Base-by-base conservation (phyloP, 2,329 filamentous ascomycete species). In the Myriosclerotinia scirpicola region DNA sequence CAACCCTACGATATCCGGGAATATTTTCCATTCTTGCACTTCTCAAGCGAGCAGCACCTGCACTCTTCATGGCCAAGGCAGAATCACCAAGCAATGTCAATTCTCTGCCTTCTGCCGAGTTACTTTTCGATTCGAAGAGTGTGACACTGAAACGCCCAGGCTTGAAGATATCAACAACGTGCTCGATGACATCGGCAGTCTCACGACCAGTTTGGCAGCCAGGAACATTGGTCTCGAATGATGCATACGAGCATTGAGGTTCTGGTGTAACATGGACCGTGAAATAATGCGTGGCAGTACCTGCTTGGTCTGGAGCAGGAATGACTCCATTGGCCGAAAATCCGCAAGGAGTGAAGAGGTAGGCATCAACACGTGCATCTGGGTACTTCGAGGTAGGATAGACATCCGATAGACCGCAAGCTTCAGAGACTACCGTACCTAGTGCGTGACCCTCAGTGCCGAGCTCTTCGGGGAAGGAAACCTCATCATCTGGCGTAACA, bases 231-330 rank as follows among this genome's bases (percentile, higher is more conserved):
- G 95, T 98, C 83, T 99, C 95, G 76, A 99, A 99, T 2, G 93
- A 97, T 46, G 95, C 95, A 78, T 96, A 99, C 6, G 93, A 97
- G 82, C 94, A 99, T 75, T 97, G 88, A 17, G 94, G 92, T 83
- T 99, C 95, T 0, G 95, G 95, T 0, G 95, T 99, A 71, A 99
- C 95, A 76, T 99, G 95, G 34, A 99, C 95, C 0, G 94, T 99
- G 80, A 97, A 99, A 81, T 99, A 99, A 80, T 98, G 93, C 76
- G 68, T 82, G 80, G 77, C 80, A 60, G 73, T 76, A 71, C 77
- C 81, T 44, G 80, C 80, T 63, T 83, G 81, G 17, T 85, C 81
- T 0, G 91, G 88, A 59, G 92, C 89, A 8, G 95, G 95, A 53
- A 99, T 86, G 26, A 99, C 93, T 64, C 93, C 95, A 75, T 99